Evolutionary conservation across 768 basidiomycete species (phyloP).

Genomic region (Suillus lakei): DNA sequence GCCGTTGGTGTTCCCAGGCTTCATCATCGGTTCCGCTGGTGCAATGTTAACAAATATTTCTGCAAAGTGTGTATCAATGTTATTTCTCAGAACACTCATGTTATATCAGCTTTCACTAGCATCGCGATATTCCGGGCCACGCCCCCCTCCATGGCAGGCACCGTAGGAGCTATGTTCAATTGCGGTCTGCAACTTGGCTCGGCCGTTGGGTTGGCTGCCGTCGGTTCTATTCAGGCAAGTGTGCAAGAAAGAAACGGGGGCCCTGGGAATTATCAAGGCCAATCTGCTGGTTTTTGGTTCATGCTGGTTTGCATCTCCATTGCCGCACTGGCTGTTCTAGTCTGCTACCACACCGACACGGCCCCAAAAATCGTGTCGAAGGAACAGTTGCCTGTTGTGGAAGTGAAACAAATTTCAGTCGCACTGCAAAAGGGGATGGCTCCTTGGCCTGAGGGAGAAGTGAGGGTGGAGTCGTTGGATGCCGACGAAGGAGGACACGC

Average conservation of each 20-base stretch:
- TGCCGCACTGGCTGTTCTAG: slow-evolving; percentile 15
- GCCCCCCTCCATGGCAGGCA: slow-evolving; percentile 46
- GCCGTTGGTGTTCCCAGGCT: slow-evolving; percentile 24
- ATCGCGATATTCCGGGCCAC: slow-evolving; percentile 50
- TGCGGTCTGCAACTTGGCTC: slow-evolving; percentile 50
- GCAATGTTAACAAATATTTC: slow-evolving; percentile 26
- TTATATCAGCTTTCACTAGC: slow-evolving; percentile 24
- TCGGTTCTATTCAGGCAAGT: slow-evolving; percentile 19
- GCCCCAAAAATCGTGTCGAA: too few species aligned
- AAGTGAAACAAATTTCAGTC: neutral
- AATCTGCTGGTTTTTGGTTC: slow-evolving; percentile 45
- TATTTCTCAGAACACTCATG: neutral
- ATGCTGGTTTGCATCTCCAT: slow-evolving; percentile 35
- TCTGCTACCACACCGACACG: neutral
- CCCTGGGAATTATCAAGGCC: slow-evolving; percentile 35
- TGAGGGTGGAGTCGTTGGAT: neutral
- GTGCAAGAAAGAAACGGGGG: slow-evolving; percentile 23
- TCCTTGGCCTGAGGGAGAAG: neutral
- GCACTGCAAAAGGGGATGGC: neutral
- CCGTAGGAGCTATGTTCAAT: slow-evolving; percentile 54
- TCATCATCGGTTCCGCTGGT: neutral
- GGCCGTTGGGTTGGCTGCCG: slow-evolving; percentile 49
- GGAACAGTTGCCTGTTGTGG: neutral
- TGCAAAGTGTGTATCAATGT: slow-evolving; percentile 40
- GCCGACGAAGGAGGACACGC: neutral